Evolutionary conservation across 139 green algal species (phyloP), one percentile per base, ranked within the genome.

Genomic region (Closterium sp.): DNA sequence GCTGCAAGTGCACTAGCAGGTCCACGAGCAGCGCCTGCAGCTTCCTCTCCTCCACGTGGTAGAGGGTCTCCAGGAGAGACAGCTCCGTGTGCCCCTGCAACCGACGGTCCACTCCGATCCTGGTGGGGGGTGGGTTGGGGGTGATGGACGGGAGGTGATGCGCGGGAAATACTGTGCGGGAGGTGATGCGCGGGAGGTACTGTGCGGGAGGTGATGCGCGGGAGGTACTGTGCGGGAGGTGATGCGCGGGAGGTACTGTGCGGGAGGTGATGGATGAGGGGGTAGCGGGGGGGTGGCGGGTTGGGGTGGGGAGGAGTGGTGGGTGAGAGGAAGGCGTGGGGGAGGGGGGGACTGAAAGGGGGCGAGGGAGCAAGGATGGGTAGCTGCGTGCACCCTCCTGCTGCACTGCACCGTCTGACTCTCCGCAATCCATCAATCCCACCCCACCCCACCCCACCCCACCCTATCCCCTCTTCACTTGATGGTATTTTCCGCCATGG

Each of bases 401-500:
- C n/a, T n/a, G n/a, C 38, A 66, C 16, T 66, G 5, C 38, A 66
- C n/a, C n/a, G 38, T 10, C 2, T 66, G 4, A 66, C 16, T 66
- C 4, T 66, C 9, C 4, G 38, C 38, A 10, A 23, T 7, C 5
- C 38, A 1, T 66, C 38, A n/a, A n/a, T n/a, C 19, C 38, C 6
- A 33, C 81, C 81, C 81, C n/a, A 34, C 21, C 81, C 81, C n/a
- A 31, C 4, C 6, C 81, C 30, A 6, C 21, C 81, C 81, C n/a
- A 6, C 81, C 69, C 69, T 84, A 4, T 12, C 69, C 69, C 28
- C 69, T 4, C 69, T 31, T 84, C 69, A 4, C 28, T 84, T 35
- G 33, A 93, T 86, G 84, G 90, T 93, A 36, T 93, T 93, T 23
- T 33, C 87, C 31, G 86, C 90, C 90, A 93, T 93, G 84, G 90